Evolutionary conservation across 2,329 filamentous ascomycete genomes (phyloP), one percentile per base, ranked within the genome.

Genomic region (Fusarium euwallaceae): DNA sequence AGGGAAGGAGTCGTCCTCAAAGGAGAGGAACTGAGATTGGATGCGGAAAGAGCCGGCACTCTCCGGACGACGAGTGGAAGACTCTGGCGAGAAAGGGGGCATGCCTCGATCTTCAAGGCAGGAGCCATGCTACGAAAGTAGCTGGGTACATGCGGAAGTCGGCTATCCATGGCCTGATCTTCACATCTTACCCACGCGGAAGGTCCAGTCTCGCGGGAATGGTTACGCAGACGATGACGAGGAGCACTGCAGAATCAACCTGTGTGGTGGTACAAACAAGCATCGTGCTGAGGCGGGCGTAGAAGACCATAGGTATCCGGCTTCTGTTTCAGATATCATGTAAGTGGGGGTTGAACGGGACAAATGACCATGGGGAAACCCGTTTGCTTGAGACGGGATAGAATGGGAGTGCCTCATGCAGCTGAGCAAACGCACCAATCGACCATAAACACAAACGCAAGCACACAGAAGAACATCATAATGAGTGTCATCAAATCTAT

Each of bases 401-500:
- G 51, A 32, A 56, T 16, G 29, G 6, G 27, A 51, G 16, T n/a
- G 9, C 22, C 12, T n/a, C 4, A 11, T 51, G 24, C 24, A 51
- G 16, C 14, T 51, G n/a, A 10, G 3, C 51, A 69, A 68, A 64
- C 48, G n/a, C 43, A 43, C n/a, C 45, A 51, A 51, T 2, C 5
- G 12, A 51, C 24, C 11, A 29, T 27, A 17, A 51, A 12, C 27
- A 36, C 14, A 48, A 24, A 24, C 59, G 17, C 16, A 41, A 36
- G n/a, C 45, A 39, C 60, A 64, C 62, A 12, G 11, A 41, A 41
- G 12, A 45, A 45, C 58, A 70, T 66, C 53, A 59, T 61, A 43
- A 39, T 75, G 64, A 74, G 65, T 75, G 73, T 78, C 76, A 78
- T 78, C 76, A 78, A 67, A 78, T 78, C 76, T 78, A 78, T 78